Evolutionary conservation across 2,329 filamentous ascomycete genomes (phyloP), one percentile per base, ranked within the genome.

Genomic region (Claviceps paspali): DNA sequence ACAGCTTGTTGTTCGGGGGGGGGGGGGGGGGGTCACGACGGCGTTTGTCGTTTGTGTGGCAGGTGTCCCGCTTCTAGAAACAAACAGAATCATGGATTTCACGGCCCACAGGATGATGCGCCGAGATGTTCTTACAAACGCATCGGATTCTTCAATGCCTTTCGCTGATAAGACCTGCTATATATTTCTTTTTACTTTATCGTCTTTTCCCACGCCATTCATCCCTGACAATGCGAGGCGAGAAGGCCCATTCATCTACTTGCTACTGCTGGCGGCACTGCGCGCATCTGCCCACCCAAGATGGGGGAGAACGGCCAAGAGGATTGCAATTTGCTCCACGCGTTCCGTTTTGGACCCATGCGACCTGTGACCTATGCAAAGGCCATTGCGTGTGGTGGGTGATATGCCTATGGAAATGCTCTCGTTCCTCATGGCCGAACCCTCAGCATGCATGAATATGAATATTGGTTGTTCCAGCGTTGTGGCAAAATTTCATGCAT

Each of bases 51-150:
- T 18, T 19, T 14, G 34, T 18, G n/a, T 33, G 28, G 32, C 29
- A 30, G 35, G 26, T 39, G 35, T n/a, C 19, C 49, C n/a, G 19
- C 7, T 34, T 19, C 23, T 53, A 49, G 50, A 53, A 52, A 28
- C 44, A 38, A 30, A 37, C 43, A 50, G 51, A 52, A 53, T 40
- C 45, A 38, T 15, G 24, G 12, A 22, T n/a, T n/a, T n/a, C 12
- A 31, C 10, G 15, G 29, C 35, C 28, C 11, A 23, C 18, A 15
- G 23, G 32, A 33, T 10, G 22, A 26, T 5, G 32, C 17, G 5
- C 7, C 19, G 4, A 26, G 15, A 3, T 5, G 9, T n/a, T 5
- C n/a, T 27, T 3, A 9, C 12, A 32, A 12, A 11, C 29, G 29
- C 11, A 8, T 22, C 24, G n/a, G n/a, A n/a, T n/a, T n/a, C n/a